phyloP scores from a whole-genome alignment of 2,329 filamentous ascomycete species.

The Myriosclerotinia duriaeana region DNA sequence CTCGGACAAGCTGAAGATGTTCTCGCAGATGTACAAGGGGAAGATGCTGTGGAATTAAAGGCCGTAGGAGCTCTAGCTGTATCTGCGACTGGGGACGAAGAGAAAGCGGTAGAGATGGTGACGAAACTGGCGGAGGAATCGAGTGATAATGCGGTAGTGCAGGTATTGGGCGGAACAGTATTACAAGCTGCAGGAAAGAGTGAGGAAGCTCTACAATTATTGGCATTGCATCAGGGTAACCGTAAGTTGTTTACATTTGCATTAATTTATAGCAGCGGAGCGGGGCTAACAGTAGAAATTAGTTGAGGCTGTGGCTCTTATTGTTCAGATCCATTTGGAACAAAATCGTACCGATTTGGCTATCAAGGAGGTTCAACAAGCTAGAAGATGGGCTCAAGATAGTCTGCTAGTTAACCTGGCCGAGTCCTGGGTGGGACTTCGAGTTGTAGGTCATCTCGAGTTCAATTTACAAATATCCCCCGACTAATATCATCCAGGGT shows the following conservation, averaged over 20 bases:
- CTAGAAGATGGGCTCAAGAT: constrained; percentile 92
- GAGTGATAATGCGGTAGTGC: constrained; percentile 74
- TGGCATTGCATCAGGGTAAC: constrained; percentile 82
- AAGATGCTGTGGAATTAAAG: constrained; percentile 67
- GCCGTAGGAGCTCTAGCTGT: constrained; percentile 77
- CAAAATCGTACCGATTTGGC: constrained; percentile 92
- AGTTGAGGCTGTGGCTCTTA: constrained; percentile 78
- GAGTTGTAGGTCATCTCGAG: constrained; percentile 59
- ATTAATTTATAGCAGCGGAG: background rate
- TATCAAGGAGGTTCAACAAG: constrained; percentile 80
- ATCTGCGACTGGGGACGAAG: constrained; percentile 57
- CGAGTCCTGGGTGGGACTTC: constrained; percentile 90
- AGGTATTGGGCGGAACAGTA: constrained; percentile 78
- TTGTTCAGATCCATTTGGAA: constrained; percentile 86
- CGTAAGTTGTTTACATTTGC: constrained; percentile 54
- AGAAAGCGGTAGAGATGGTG: constrained; percentile 61
- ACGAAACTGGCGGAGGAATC: constrained; percentile 67
- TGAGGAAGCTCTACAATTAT: constrained; percentile 79
- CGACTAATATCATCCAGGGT: constrained; percentile 57
- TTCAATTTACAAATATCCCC: constrained; percentile 31
- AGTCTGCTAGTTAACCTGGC: constrained; percentile 90
- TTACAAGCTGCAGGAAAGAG: constrained; percentile 75
- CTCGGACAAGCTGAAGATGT: constrained; percentile 76
- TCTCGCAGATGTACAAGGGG: constrained; percentile 64
- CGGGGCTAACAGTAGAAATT: constrained; percentile 29